These are phyloP conservation scores for Tolypocladium album DNA, from an alignment of 2,329 filamentous ascomycete species.

Conservation along the genomic window DNA sequence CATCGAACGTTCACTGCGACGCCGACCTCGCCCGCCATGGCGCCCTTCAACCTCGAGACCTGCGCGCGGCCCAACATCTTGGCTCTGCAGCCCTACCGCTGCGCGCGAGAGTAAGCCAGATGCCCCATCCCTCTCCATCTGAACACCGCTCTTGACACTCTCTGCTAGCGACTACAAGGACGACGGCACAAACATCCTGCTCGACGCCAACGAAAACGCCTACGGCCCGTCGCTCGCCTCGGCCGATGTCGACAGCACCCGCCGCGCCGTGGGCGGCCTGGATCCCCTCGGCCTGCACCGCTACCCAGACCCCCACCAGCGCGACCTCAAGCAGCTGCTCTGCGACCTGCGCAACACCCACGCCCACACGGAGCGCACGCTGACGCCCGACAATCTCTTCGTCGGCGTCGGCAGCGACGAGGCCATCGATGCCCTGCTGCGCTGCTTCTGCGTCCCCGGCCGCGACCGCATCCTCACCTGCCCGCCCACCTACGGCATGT, in stretches of 20 bases:
- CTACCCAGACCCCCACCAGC: slow-evolving; percentile 94
- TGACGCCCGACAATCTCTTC: slow-evolving; percentile 78
- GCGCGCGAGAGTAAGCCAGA: slow-evolving; percentile 64
- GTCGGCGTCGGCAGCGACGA: slow-evolving; percentile 95
- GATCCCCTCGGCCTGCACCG: slow-evolving; percentile 79
- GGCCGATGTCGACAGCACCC: slow-evolving; percentile 30
- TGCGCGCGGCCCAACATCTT: slow-evolving; percentile 72
- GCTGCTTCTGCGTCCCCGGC: slow-evolving; percentile 84
- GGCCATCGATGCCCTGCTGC: slow-evolving; percentile 86
- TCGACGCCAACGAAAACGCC: slow-evolving; percentile 97
- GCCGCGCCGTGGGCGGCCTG: slow-evolving; percentile 30
- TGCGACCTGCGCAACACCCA: slow-evolving; percentile 82
- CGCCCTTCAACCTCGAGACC: slow-evolving; percentile 60
- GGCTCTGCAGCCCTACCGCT: slow-evolving; percentile 67
- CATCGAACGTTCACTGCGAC: not conserved
- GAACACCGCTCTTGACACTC: not conserved
- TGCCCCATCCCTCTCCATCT: slow-evolving; percentile 2
- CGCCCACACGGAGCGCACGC: slow-evolving; percentile 60
- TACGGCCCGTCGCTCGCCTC: slow-evolving; percentile 69
- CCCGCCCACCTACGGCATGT: slow-evolving; percentile 98
- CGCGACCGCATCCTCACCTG: slow-evolving; percentile 87
- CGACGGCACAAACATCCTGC: slow-evolving; percentile 86
- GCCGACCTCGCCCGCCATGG: slow-evolving; percentile 25
- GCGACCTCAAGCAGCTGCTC: slow-evolving; percentile 72
- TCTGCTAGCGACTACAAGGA: slow-evolving; percentile 87